These are phyloP conservation scores for Xylariaceae sp. DNA, from an alignment of 2,329 filamentous ascomycete species.

Conservation along the genomic window DNA sequence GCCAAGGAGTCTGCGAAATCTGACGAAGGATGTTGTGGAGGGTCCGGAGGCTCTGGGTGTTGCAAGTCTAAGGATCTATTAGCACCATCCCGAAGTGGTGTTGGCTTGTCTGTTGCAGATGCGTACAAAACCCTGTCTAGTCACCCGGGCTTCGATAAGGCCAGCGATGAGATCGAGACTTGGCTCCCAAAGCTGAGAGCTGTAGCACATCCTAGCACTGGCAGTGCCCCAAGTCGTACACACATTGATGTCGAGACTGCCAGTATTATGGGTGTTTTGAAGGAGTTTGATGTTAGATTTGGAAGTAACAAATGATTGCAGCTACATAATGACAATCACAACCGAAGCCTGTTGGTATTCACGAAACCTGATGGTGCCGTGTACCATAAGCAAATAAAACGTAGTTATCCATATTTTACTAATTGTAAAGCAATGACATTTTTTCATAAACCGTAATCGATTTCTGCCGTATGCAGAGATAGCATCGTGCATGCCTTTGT, in stretches of 20 bases:
- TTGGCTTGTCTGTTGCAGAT: constrained; percentile 70
- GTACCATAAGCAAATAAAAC: too few species aligned
- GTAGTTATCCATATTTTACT: too few species aligned
- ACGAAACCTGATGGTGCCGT: too few species aligned
- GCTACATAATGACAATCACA: too few species aligned
- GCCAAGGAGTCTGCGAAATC: constrained; percentile 35
- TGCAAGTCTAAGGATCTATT: constrained; percentile 49
- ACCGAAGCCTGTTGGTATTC: too few species aligned
- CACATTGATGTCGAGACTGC: constrained; percentile 78
- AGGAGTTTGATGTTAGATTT: constrained; percentile 75
- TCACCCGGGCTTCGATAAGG: constrained; percentile 70
- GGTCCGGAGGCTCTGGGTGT: constrained; percentile 55
- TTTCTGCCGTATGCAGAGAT: too few species aligned
- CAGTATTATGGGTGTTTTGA: constrained; percentile 81
- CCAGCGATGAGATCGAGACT: constrained; percentile 67
- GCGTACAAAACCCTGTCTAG: constrained; percentile 75
- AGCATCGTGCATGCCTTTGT: too few species aligned
- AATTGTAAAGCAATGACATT: too few species aligned
- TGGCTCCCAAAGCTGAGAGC: constrained; percentile 73
- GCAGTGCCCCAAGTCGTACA: constrained; percentile 40
- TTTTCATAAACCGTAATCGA: too few species aligned
- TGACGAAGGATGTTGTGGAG: constrained; percentile 57
- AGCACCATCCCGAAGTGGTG: constrained; percentile 30
- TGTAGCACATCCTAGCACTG: constrained; percentile 39
- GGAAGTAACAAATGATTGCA: constrained; percentile 37